These are phyloP conservation scores for Tetrapisispora nanseiensis DNA, from an alignment of 805 yeast genomes.

Conservation along the genomic window DNA sequence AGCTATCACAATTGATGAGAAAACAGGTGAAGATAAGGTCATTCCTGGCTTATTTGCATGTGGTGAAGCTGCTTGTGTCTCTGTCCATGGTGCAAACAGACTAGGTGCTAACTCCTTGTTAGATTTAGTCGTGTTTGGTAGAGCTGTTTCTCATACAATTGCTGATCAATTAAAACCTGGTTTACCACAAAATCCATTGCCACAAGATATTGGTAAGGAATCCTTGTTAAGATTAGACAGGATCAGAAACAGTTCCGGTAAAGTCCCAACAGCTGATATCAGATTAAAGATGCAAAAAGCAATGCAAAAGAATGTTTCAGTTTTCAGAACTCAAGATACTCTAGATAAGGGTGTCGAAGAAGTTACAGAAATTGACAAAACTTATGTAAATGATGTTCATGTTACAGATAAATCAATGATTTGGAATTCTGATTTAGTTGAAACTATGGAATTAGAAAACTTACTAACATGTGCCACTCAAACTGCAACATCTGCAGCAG, in stretches of 20 bases:
- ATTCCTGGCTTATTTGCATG: constrained; percentile 93
- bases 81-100: constrained; percentile 99
- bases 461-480: constrained; percentile 94
- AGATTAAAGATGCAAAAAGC: constrained; percentile 89
- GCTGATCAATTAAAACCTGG: constrained; percentile 81
- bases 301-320: constrained; percentile 96
- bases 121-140: constrained; percentile 94
- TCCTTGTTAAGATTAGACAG: constrained; percentile 85
- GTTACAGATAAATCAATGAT: constrained; percentile 96
- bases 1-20: constrained; percentile 69
- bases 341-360: constrained; percentile 84
- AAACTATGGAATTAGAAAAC: constrained; percentile 92
- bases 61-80: constrained; percentile 99
- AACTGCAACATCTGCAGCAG: constrained; percentile 89
- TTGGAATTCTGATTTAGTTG: constrained; percentile 96
- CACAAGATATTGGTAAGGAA: constrained; percentile 81
- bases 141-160: constrained; percentile 94
- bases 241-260: constrained; percentile 77
- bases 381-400: constrained; percentile 57
- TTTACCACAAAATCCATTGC: constrained; percentile 69
- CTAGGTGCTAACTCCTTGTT: constrained; percentile 95
- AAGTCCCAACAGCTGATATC: constrained; percentile 74
- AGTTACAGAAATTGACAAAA: constrained; percentile 63
- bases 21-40: constrained; percentile 76
- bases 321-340: constrained; percentile 87